Evolutionary conservation across 1,139 yeast genomes (phyloP), one percentile per base, ranked within the genome.

Genomic region (Blastobotrys indianensis): DNA sequence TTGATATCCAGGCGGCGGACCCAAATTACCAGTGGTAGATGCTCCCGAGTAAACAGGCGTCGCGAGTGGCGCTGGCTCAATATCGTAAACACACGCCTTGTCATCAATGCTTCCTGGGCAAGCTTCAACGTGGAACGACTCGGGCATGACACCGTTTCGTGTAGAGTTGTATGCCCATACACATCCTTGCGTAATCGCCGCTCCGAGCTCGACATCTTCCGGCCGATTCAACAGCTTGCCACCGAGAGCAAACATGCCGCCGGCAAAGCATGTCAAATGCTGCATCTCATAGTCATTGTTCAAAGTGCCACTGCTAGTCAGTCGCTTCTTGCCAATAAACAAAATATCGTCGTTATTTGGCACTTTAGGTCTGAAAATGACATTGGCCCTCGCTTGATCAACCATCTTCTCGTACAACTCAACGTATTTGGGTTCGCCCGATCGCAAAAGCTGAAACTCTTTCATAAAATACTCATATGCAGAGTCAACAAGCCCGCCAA

Each of bases 241-340:
- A 2, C 87, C 87, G 32, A 84, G 63, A 0, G 85, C 83, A 55
- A 80, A 74, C 68, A 82, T 77, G 29, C 51, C 51, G 17, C 51
- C 92, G 42, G 82, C 73, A 59, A 81, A 82, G 59, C 94, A 85
- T 8, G 84, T 76, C 53, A 82, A 70, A 56, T 82, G 85, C 54
- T 79, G 72, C 76, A 61, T 59, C 41, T 62, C 64, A 25, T 64
- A 50, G 7, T 40, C 40, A 7, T 31, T 8, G 1, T 17, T 32
- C 3, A 29, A 20, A 4, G 40, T 51, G 4, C 49, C 55, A 32
- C 48, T 46, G 7, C 35, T 23, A 29, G 46, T n/a, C 57, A 70
- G 16, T 3, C 37, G 11, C 66, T 73, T 69, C 62, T 44, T 72
- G 63, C 76, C 79, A 61, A 65, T 67, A 69, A 50, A 74, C 54